Conservation (phyloP, 164 flowering plant species). For the Nelumbo lutea region DNA sequence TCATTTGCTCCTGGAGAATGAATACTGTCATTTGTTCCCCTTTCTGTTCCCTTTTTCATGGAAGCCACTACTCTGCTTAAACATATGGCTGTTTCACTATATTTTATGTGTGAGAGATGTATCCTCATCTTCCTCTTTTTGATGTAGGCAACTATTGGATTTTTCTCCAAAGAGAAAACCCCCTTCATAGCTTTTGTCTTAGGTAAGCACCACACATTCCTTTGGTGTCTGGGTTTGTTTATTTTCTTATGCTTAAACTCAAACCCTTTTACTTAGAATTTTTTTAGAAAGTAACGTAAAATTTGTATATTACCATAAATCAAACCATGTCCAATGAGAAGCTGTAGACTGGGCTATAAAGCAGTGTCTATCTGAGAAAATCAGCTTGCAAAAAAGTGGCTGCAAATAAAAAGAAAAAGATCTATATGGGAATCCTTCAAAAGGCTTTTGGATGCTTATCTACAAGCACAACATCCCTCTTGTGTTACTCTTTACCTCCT, state of each 20-base stretch:
- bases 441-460: too few relatives aligned
- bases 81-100: not conserved
- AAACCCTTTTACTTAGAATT: not conserved
- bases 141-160: slow-evolving; percentile 45
- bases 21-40: not conserved
- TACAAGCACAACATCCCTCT: too few relatives aligned
- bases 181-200: slow-evolving; percentile 80
- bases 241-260: not conserved
- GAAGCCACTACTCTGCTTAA: not conserved
- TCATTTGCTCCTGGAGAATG: not conserved
- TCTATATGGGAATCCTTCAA: too few relatives aligned
- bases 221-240: not conserved
- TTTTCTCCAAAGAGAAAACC: slow-evolving; percentile 20
- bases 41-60: not conserved
- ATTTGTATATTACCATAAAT: too few relatives aligned
- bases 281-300: not conserved
- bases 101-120: not conserved
- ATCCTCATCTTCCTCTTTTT: slow-evolving; percentile 16
- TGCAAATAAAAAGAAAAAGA: too few relatives aligned
- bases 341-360: too few relatives aligned
- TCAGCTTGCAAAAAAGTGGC: too few relatives aligned
- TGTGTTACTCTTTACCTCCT: too few relatives aligned
- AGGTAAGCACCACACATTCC: slow-evolving; percentile 38
- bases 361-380: too few relatives aligned
- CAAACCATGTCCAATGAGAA: too few relatives aligned